Evolutionary conservation across 2,329 filamentous ascomycete species (phyloP), one percentile per base, ranked within the genome.

Genomic region (Pestalotiopsis fici): DNA sequence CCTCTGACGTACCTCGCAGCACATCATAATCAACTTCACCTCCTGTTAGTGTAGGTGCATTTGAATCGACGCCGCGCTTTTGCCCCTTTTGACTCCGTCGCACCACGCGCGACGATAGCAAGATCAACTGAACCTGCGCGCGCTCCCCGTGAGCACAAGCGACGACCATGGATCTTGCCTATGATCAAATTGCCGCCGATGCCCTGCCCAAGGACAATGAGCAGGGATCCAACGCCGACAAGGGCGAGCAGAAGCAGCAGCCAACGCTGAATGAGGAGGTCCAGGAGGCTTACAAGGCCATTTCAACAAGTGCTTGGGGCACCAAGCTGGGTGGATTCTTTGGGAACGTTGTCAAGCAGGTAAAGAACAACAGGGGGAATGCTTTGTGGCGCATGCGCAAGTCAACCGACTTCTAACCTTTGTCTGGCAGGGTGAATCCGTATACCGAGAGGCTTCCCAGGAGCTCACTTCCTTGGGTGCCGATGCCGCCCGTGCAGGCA

Each of bases 111-210:
- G n/a, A 35, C 28, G 35, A 61, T 18, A 35, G n/a, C 18, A 50
- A 21, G 18, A 50, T 12, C 43, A 50, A 50, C 43, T n/a, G 25
- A 59, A 25, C 15, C n/a, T 23, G 15, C 23, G 55, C n/a, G 25
- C 28, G 6, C 55, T 27, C 28, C 55, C 28, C 12, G 27, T 25
- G 55, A 57, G 55, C 23, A 28, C 15, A n/a, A 61, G 31, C 60
- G 23, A n/a, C 43, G 25, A 75, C 71, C 71, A 98, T 99, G 96
- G 96, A 99, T 88, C 86, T 97, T 76, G 95, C 95, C 57, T 99
- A 98, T 87, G 96, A 99, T 77, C 94, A 97, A 80, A 97, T 98
- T 75, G 91, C 94, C 78, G 94, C 97, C 83, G 91, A 96, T 78
- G 87, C 89, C 64, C 87, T 93, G 69, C 85, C 88, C 50, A 87